A percentile compares a stretch with the other conserved stretches of the same genome.
Conservation (phyloP, 306 rosid genomes). For the Casuarina glauca region DNA sequence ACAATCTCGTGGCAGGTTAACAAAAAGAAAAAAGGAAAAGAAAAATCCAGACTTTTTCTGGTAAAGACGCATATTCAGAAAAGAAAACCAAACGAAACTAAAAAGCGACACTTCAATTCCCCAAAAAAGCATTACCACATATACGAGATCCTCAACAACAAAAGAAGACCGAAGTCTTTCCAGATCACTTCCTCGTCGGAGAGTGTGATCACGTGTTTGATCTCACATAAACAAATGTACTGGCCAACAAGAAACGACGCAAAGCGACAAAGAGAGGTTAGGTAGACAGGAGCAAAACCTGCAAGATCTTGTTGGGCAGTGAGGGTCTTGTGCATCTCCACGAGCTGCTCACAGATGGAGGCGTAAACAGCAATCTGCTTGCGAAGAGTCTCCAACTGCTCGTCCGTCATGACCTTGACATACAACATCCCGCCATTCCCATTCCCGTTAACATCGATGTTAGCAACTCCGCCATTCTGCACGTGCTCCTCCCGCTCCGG, state of each 20-base stretch:
- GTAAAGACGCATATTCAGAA: background rate
- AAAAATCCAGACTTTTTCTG: background rate
- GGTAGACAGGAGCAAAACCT: conserved; percentile 38
- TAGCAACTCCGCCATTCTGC: conserved; percentile 26
- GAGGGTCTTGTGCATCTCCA: conserved; percentile 78
- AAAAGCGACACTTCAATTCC: background rate
- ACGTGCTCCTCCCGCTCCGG: conserved; percentile 31
- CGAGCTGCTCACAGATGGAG: conserved; percentile 77
- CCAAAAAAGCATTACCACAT: background rate
- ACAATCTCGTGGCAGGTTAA: background rate
- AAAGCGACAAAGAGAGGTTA: background rate
- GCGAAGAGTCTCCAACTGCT: conserved; percentile 84
- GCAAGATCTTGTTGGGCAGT: conserved; percentile 85
- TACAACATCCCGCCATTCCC: conserved; percentile 48
- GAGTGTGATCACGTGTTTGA: background rate
- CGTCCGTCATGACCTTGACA: conserved; percentile 96
- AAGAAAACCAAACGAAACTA: background rate
- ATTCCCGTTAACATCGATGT: conserved; percentile 17
- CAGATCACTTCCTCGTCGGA: background rate
- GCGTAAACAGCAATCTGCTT: conserved; percentile 83
- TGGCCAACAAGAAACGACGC: background rate
- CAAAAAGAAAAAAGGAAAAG: background rate
- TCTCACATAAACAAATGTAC: background rate
- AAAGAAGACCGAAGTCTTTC: background rate
- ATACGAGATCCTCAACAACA: background rate